Percentiles rank a stretch among this genome's conserved stretches.
These are phyloP conservation scores for Solanum pimpinellifolium DNA, from an alignment of 257 asterid species.

Conservation along the genomic window DNA sequence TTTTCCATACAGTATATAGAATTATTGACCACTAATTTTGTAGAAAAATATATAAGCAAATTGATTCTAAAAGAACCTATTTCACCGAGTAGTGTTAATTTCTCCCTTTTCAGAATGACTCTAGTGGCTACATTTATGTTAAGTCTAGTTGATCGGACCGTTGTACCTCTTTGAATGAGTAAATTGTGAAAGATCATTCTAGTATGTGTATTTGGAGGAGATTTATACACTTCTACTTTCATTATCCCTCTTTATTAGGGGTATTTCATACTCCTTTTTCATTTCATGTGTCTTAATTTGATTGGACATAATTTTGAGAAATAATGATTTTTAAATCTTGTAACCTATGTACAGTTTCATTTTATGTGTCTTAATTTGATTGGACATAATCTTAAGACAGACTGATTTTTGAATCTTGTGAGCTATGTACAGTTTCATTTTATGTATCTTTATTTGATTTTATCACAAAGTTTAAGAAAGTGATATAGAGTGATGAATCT, in stretches of 20 bases:
- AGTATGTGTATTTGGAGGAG: neutral
- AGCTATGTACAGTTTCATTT: neutral
- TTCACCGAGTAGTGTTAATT: neutral
- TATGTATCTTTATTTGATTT: neutral
- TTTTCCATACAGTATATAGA: neutral
- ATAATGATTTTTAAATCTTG: neutral
- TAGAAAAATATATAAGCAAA: neutral
- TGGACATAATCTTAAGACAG: neutral
- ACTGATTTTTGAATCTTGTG: neutral
- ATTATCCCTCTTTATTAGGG: neutral
- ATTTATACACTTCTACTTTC: neutral
- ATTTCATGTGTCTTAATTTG: neutral
- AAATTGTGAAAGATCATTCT: neutral
- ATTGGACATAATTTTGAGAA: neutral
- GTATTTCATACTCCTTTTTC: neutral
- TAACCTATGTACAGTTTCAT: neutral
- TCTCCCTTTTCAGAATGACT: neutral
- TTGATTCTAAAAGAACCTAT: neutral
- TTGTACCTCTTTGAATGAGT: neutral
- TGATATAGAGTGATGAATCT: neutral
- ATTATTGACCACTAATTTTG: neutral
- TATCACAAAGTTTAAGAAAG: neutral
- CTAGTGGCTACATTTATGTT: neutral
- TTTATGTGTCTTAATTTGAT: neutral
- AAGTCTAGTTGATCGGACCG: neutral